Evolutionary conservation across 805 yeast genomes (phyloP), one percentile per base, ranked within the genome.

Genomic region (Candida taoyuanica): DNA sequence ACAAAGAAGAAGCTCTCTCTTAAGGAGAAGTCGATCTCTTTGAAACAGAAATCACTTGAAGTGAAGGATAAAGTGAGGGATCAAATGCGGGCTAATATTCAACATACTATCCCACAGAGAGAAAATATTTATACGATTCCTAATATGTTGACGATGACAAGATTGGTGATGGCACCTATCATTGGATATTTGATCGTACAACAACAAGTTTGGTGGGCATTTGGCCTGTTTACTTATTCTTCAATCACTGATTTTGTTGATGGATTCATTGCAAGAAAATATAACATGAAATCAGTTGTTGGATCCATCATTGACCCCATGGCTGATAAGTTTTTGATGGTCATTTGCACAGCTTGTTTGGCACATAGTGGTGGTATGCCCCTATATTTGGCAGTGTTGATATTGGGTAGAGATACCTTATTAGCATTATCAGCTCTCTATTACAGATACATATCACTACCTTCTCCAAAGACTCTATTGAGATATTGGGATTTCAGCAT

Each of bases 271-370:
- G 99, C 99, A 5, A 70, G 99, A 39, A 73, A 63, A 43, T 91
- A 62, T 66, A 78, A 86, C 39, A 67, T 83, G 71, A 74, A 78
- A 52, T 79, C 96, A 1, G 81, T 85, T 2, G 74, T 88, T 6
- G 99, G 99, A 0, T 81, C 96, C 0, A 80, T 93, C 13, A 67
- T 94, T 24, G 99, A 93, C 54, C 99, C 99, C 0, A 70, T 87
- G 64, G 99, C 98, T 0, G 99, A 93, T 58, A 93, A 93, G 58
- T 67, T 84, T 13, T 68, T 93, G 33, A 88, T 93, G 96, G 73
- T 91, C 16, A 76, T 85, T 0, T 77, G 95, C 36, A 89, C 98
- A 0, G 69, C 80, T 0, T 78, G 95, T 36, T 63, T 93, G 40
- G 78, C 91, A 0, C 72, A 79, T 48, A 65, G 80, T 11, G 71